Conservation (phyloP, 1,284 basidiomycete species). For the Xerocomus cyaneibrunnescens region DNA sequence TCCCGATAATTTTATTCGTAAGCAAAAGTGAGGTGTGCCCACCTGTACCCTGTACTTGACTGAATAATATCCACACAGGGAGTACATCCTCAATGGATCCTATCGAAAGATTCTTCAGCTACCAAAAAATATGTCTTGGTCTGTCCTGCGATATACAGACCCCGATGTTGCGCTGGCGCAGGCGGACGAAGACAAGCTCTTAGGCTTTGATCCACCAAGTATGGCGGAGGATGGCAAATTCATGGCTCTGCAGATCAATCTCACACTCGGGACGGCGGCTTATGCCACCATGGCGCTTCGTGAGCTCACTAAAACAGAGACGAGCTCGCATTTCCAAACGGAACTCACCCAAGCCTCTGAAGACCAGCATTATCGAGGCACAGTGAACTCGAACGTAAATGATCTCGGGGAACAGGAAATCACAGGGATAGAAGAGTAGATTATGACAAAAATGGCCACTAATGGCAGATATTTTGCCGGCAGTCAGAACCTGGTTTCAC, state of each 20-base stretch:
- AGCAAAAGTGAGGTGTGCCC: conserved; percentile 70
- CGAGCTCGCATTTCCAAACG: conserved; percentile 85
- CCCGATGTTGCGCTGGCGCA: conserved; percentile 89
- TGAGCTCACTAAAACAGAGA: conserved; percentile 91
- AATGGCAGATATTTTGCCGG: no score
- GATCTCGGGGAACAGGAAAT: conserved; percentile 28
- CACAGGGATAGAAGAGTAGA: conserved; percentile 19
- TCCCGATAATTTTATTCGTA: conserved; percentile 81
- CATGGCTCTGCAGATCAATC: conserved; percentile 77
- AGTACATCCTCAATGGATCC: conserved; percentile 90
- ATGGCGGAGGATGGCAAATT: conserved; percentile 74
- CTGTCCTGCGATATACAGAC: conserved; percentile 86
- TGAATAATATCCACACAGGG: conserved; percentile 47
- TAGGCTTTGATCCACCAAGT: conserved; percentile 74
- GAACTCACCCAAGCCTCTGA: conserved; percentile 77
- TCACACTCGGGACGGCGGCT: conserved; percentile 82
- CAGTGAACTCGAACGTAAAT: conserved; percentile 34
- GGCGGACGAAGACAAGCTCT: conserved; percentile 90
- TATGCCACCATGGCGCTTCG: conserved; percentile 97
- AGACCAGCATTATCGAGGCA: conserved; percentile 76
- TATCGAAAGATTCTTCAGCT: conserved; percentile 91
- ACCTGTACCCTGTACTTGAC: not conserved
- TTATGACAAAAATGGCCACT: no score
- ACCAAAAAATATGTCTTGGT: conserved; percentile 81
- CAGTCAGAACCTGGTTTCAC: no score